A percentile compares a stretch with the other conserved stretches of the same genome.
Evolutionary conservation across 2,329 filamentous ascomycete genomes (phyloP).

Genomic region (Apiospora koreana): DNA sequence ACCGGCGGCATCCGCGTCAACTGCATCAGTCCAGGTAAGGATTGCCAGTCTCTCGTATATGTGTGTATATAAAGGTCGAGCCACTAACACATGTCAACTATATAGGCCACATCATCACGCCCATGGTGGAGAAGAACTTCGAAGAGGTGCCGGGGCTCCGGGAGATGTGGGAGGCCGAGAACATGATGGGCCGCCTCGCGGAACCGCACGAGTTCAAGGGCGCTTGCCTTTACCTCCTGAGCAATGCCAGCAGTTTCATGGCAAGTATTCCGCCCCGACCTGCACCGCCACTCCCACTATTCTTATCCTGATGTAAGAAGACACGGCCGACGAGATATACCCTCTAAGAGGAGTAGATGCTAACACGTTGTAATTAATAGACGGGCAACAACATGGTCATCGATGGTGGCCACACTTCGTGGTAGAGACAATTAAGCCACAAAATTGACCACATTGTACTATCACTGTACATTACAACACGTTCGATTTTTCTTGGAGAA

Average conservation of each 20-base stretch:
- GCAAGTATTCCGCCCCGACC: neutral
- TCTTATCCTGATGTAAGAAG: neutral
- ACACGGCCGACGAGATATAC: neutral
- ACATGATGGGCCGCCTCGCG: conserved; percentile 68
- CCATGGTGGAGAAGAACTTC: conserved; percentile 74
- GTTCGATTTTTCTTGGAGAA: neutral
- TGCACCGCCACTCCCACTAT: neutral
- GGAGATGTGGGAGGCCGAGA: conserved; percentile 68
- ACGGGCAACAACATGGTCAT: conserved; percentile 24
- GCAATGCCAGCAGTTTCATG: conserved; percentile 65
- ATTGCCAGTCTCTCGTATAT: too few species aligned
- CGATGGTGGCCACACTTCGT: conserved; percentile 23
- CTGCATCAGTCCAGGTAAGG: conserved; percentile 57
- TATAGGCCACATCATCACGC: conserved; percentile 63
- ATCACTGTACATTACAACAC: too few species aligned
- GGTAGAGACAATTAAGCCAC: neutral
- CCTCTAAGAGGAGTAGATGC: neutral
- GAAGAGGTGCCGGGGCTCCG: conserved; percentile 63
- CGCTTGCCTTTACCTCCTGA: conserved; percentile 61
- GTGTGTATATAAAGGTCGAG: neutral
- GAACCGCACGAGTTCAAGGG: conserved; percentile 61
- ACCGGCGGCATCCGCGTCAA: conserved; percentile 66
- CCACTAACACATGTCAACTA: neutral
- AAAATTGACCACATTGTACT: neutral
- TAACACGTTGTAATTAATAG: neutral